phyloP scores from a whole-genome alignment of 2,329 filamentous ascomycete species.

The Fusarium fujikuroi region DNA sequence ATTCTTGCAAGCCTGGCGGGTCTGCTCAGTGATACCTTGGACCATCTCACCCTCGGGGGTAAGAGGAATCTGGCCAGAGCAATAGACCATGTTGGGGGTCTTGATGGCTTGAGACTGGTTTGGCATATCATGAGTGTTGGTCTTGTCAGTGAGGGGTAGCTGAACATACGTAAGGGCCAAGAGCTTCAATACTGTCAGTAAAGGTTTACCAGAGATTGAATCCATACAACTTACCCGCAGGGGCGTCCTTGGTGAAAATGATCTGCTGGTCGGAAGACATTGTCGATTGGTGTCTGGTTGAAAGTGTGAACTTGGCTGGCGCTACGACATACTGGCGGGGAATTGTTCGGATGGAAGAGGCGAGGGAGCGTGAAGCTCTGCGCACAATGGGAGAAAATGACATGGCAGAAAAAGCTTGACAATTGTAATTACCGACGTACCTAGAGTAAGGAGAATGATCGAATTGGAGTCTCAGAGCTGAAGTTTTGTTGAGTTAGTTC shows the following conservation, averaged over 20 bases:
- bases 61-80: conserved; percentile 78
- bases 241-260: conserved; percentile 69
- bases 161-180: conserved; percentile 70
- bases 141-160: conserved; percentile 21
- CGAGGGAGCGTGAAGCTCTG: conserved; percentile 39
- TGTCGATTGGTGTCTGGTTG: conserved; percentile 50
- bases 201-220: neutral
- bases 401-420: conserved; percentile 31
- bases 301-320: conserved; percentile 47
- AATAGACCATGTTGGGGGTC: conserved; percentile 73
- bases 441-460: conserved; percentile 11
- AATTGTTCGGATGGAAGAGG: conserved; percentile 30
- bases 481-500: conserved; percentile 8
- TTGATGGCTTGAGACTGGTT: conserved; percentile 73
- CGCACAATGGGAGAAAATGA: conserved; percentile 33
- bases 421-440: conserved; percentile 25
- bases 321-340: conserved; percentile 21
- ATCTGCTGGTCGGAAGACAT: conserved; percentile 62
- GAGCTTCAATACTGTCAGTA: conserved; percentile 54
- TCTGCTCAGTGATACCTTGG: conserved; percentile 72
- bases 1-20: conserved; percentile 75
- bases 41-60: conserved; percentile 66
- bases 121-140: conserved; percentile 23
- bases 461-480: conserved; percentile 4
- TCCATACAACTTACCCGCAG: conserved; percentile 60